These are phyloP conservation scores for Dactylella cylindrospora DNA, from an alignment of 2,329 filamentous ascomycete genomes.

Conservation along the genomic window DNA sequence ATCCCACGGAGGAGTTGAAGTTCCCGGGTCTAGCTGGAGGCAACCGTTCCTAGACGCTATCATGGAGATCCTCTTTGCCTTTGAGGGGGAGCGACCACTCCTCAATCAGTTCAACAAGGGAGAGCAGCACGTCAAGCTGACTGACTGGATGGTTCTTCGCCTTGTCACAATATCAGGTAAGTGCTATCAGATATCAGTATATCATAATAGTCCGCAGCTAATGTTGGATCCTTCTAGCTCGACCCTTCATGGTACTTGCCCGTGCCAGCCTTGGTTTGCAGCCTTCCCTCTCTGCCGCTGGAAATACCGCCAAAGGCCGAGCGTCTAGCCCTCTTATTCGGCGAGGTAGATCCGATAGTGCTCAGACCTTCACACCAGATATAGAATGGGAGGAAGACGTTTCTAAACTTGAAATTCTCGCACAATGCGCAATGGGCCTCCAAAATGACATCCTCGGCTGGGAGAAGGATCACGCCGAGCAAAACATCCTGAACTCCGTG, in stretches of 20 bases:
- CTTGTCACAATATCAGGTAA: constrained; percentile 48
- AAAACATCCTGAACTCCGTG: constrained; percentile 47
- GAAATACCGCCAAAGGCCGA: constrained; percentile 43
- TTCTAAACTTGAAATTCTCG: constrained; percentile 45
- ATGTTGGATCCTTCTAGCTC: constrained; percentile 30
- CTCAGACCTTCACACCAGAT: constrained; percentile 32
- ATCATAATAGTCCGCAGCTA: constrained; percentile 1
- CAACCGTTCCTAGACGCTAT: constrained; percentile 45
- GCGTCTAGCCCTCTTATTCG: constrained; percentile 2
- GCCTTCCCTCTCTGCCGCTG: constrained; percentile 42
- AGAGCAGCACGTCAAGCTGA: constrained; percentile 39
- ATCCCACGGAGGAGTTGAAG: background rate
- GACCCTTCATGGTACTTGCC: constrained; percentile 49
- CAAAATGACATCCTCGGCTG: constrained; percentile 49
- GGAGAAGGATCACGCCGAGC: constrained; percentile 47
- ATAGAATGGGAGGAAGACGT: constrained; percentile 44
- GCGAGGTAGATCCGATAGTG: constrained; percentile 35
- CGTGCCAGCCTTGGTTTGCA: constrained; percentile 47
- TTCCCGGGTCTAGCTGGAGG: constrained; percentile 42
- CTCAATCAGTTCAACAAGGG: constrained; percentile 33
- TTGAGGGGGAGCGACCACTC: constrained; percentile 47
- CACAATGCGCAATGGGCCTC: constrained; percentile 47
- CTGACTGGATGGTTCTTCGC: constrained; percentile 48
- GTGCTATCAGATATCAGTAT: background rate
- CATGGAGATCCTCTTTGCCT: constrained; percentile 47